These are phyloP conservation scores for Sporopachydermia lactativora DNA, from an alignment of 805 yeast genomes.

Conservation along the genomic window DNA sequence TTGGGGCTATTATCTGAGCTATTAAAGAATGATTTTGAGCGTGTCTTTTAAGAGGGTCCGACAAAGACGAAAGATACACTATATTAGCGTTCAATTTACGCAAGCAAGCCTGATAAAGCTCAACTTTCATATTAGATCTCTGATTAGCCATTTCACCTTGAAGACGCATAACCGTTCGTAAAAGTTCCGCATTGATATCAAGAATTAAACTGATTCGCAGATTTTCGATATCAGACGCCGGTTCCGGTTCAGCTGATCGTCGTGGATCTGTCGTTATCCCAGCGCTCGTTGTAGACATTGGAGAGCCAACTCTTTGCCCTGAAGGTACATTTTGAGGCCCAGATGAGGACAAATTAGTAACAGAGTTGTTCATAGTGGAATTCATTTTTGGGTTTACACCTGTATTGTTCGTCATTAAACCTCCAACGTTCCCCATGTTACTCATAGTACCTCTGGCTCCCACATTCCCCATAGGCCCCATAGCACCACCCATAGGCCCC, in stretches of 20 bases:
- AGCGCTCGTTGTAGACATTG: background rate
- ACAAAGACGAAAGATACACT: slow-evolving; percentile 17
- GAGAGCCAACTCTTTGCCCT: background rate
- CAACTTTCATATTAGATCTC: background rate
- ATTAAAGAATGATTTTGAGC: background rate
- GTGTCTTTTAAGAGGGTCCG: background rate
- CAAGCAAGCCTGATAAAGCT: slow-evolving; percentile 15
- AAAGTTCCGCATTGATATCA: slow-evolving; percentile 18
- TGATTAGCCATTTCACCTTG: slow-evolving; percentile 2
- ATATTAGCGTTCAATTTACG: slow-evolving; percentile 21
- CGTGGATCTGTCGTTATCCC: background rate
- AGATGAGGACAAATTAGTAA: background rate
- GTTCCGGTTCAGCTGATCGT: background rate
- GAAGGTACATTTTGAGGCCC: no score
- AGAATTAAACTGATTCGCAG: slow-evolving; percentile 16
- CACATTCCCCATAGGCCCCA: background rate
- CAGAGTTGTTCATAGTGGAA: background rate
- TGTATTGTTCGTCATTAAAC: background rate
- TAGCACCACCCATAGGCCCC: background rate
- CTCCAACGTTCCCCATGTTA: background rate
- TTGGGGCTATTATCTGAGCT: slow-evolving; percentile 17
- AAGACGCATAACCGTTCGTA: slow-evolving; percentile 11
- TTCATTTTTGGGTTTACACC: background rate
- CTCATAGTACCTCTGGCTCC: background rate
- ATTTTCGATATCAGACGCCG: slow-evolving; percentile 14